Base-by-base conservation (phyloP, 495 filamentous ascomycete species). In the Schizothecium vesticola region DNA sequence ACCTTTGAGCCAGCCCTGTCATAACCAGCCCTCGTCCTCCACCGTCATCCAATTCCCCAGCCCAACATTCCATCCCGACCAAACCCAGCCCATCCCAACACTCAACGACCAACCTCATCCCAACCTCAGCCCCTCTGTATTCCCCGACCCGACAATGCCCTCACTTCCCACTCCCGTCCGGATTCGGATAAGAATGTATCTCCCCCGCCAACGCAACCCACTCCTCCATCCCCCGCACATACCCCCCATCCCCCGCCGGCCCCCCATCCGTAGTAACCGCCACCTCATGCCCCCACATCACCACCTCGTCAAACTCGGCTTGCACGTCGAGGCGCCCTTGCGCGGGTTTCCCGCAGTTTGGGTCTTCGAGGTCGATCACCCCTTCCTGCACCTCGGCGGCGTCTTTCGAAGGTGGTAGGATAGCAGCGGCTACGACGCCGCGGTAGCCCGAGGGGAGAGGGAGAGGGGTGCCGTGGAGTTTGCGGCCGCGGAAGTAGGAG, bases 401-500 rank as follows among this genome's bases (percentile, higher is more conserved):
- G 57, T 73, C 62, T 21, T 69, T 76, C 0, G 60, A 23, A 1
- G 61, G 19, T 8, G 36, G 43, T 16, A n/a, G 16, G 7, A 51
- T 19, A 23, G 68, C 78, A 67, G 61, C 63, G 1, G 81, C 74
- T 3, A 86, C 77, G 3, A 81, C 73, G 10, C 93, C 93, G 73
- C 85, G 79, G 76, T 97, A 97, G 0, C 90, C 90, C 56, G 88
- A 79, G 0, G 94, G 94, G 6, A 97, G 73, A 12, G 84, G 81
- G 28, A 94, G 79, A 21, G 81, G 75, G 66, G 86, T 88, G 26
- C 92, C 92, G 57, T 85, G 83, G 21, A 98, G 82, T 72, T 90
- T 95, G 56, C 94, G 87, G 33, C 94, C 94, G 29, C 94, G 90
- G 70, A 97, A 91, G 74, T 94, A 91, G 23, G 89, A 82, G 2